Percentiles rank a stretch among this genome's conserved stretches.
These are phyloP conservation scores for Berkeleyomyces rouxiae DNA, from an alignment of 2,329 filamentous ascomycete genomes.

Conservation along the genomic window DNA sequence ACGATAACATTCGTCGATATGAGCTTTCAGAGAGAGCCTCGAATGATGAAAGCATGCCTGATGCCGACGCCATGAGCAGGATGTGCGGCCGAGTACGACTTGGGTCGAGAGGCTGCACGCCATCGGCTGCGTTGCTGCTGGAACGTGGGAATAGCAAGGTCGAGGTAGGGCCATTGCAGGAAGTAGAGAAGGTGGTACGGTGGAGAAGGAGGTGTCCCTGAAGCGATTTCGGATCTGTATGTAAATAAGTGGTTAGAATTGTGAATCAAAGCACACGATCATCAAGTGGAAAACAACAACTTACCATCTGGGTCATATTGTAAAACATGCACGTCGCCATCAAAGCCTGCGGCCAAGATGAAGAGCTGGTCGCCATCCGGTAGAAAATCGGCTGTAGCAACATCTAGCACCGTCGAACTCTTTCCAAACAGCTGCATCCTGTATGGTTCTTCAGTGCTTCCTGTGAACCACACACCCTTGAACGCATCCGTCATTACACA, in stretches of 20 bases:
- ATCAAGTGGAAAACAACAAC: slow-evolving; percentile 20
- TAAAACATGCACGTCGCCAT: slow-evolving; percentile 73
- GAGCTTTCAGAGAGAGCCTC: slow-evolving; percentile 61
- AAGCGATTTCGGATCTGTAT: slow-evolving; percentile 73
- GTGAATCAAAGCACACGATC: background rate
- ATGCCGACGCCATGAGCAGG: slow-evolving; percentile 55
- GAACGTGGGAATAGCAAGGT: slow-evolving; percentile 60
- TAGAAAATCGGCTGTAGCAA: slow-evolving; percentile 71
- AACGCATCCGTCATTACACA: slow-evolving; percentile 78
- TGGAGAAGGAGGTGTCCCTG: slow-evolving; percentile 77
- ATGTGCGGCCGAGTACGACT: slow-evolving; percentile 24
- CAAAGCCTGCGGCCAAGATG: slow-evolving; percentile 67
- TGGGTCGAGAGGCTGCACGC: slow-evolving; percentile 12
- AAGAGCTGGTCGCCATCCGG: slow-evolving; percentile 71
- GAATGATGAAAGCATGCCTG: slow-evolving; percentile 61
- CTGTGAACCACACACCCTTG: slow-evolving; percentile 90
- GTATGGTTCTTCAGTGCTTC: slow-evolving; percentile 93
- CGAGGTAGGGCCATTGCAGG: slow-evolving; percentile 56
- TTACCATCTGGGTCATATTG: slow-evolving; percentile 90
- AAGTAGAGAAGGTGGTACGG: slow-evolving; percentile 73
- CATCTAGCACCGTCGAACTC: slow-evolving; percentile 58
- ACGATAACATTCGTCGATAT: slow-evolving; percentile 68
- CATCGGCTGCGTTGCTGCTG: slow-evolving; percentile 16
- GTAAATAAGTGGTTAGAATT: slow-evolving; percentile 2
- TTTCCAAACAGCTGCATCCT: slow-evolving; percentile 89